Conservation (phyloP, 78 protist genomes). For the Dictyostelium purpureum region DNA sequence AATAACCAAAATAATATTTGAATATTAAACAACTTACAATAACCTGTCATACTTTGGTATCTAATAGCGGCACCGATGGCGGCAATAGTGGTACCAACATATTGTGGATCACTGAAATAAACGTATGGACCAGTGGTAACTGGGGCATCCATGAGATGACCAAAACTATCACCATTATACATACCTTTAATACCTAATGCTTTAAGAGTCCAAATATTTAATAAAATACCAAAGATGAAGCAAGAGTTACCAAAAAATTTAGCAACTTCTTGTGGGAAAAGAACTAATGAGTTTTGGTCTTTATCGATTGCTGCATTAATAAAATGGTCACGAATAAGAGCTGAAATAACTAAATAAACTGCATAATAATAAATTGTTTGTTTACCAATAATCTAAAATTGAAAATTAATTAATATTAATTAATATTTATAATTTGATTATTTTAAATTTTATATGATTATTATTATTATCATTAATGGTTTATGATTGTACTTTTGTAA, state of each 20-base stretch:
- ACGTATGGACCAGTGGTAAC: constrained; percentile 65
- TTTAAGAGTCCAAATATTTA: constrained; percentile 67
- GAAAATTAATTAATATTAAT: neutral
- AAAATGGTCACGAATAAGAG: constrained; percentile 74
- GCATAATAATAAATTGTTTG: constrained; percentile 76
- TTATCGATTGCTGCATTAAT: constrained; percentile 19
- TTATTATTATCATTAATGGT: neutral
- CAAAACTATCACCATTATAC: constrained; percentile 84
- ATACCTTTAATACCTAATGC: constrained; percentile 78
- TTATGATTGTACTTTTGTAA: constrained; percentile 38
- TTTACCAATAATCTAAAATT: constrained; percentile 43
- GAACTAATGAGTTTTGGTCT: neutral
- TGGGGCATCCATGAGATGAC: constrained; percentile 73
- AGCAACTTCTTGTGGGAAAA: constrained; percentile 32
- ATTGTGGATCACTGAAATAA: constrained; percentile 74
- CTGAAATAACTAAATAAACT: constrained; percentile 53
- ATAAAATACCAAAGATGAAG: constrained; percentile 68
- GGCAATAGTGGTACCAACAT: constrained; percentile 77
- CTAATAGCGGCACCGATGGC: constrained; percentile 61
- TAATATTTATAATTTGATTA: neutral
- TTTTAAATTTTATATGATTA: neutral
- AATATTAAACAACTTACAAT: constrained; percentile 11
- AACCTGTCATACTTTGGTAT: constrained; percentile 52
- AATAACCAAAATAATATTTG: neutral
- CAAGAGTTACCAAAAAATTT: constrained; percentile 22